These are phyloP conservation scores for Gleditsia sinensis DNA, from an alignment of 306 rosid species.

Conservation along the genomic window DNA sequence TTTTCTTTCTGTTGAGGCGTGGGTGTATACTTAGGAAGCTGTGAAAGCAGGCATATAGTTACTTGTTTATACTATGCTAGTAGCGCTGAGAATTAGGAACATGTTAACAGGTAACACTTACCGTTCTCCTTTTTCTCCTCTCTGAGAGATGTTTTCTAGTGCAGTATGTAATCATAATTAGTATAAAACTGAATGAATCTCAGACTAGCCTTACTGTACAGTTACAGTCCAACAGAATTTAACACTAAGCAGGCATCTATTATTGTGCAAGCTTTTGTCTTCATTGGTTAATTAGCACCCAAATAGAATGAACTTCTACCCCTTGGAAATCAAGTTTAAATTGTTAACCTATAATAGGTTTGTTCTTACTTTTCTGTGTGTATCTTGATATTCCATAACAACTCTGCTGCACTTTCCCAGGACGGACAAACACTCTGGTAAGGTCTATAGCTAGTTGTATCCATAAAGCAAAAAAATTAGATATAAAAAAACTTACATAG, in stretches of 20 bases:
- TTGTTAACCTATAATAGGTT: background rate
- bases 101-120: background rate
- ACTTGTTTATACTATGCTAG: background rate
- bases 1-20: background rate
- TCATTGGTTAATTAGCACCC: background rate
- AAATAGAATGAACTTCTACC: background rate
- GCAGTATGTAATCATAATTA: background rate
- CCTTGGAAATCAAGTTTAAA: background rate
- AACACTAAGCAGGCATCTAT: constrained; percentile 14
- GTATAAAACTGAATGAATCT: background rate
- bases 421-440: background rate
- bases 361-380: background rate
- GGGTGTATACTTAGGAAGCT: background rate
- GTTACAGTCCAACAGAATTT: background rate
- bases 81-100: background rate
- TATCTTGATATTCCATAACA: background rate
- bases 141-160: background rate
- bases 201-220: background rate
- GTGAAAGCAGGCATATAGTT: background rate
- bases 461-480: background rate
- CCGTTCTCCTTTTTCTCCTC: background rate
- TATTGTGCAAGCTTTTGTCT: background rate
- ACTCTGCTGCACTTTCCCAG: background rate
- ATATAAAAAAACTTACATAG: constrained; percentile 56
- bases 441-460: background rate